Conservation (phyloP, 2,329 filamentous ascomycete species). For the Sporothrix phasma region DNA sequence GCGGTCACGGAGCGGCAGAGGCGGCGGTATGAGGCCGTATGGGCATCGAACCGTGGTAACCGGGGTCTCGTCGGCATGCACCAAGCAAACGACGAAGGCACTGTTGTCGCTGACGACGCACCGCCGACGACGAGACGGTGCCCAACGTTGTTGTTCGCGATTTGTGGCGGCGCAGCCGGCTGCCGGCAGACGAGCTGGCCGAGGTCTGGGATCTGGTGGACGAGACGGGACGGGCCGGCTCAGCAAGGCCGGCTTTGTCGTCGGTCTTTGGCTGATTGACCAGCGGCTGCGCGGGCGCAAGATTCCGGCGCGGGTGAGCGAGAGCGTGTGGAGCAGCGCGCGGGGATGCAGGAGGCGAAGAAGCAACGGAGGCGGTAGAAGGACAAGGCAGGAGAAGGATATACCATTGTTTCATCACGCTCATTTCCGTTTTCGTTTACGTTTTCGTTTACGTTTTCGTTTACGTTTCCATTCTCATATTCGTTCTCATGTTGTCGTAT, state of each 20-base stretch:
- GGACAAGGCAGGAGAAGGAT: background rate
- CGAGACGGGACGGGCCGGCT: conserved; percentile 44
- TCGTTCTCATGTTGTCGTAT: background rate
- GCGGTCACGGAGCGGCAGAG: conserved; percentile 60
- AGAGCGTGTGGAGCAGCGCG: conserved; percentile 68
- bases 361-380: conserved; percentile 4
- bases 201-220: conserved; percentile 73
- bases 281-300: conserved; percentile 72
- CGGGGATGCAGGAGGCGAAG: conserved; percentile 31
- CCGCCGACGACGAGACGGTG: conserved; percentile 41
- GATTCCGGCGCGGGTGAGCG: conserved; percentile 58
- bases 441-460: background rate
- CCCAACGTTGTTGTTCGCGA: conserved; percentile 60
- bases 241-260: conserved; percentile 63
- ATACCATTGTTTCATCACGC: background rate
- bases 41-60: conserved; percentile 68
- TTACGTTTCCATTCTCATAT: background rate
- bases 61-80: conserved; percentile 14
- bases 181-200: conserved; percentile 57
- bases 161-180: conserved; percentile 61
- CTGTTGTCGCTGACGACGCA: background rate
- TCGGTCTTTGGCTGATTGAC: conserved; percentile 75
- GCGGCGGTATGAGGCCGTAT: conserved; percentile 75
- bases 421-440: background rate
- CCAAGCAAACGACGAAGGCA: background rate